Evolutionary conservation across 352 stramenopile species (phyloP).

Genomic region (Aphanomyces invadans): DNA sequence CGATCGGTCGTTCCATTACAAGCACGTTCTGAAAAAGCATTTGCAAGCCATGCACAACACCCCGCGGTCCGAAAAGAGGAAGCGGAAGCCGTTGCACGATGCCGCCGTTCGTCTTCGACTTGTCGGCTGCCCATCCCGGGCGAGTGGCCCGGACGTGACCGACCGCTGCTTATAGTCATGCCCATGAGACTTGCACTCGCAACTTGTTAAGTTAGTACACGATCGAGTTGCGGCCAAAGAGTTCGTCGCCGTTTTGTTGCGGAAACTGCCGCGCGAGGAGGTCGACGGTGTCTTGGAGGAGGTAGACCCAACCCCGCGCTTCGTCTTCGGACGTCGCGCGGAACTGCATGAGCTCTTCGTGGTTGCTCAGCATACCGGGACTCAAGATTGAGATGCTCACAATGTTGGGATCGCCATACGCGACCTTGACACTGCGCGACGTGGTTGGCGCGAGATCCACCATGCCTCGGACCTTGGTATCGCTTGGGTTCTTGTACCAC

Average conservation of each 20-base stretch:
- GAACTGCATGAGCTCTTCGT: constrained; percentile 11
- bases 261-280: constrained; percentile 10
- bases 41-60: not conserved
- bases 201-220: constrained; percentile 15
- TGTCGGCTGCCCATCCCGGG: not conserved
- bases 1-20: constrained; percentile 59
- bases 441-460: constrained; percentile 9
- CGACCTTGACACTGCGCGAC: constrained; percentile 9
- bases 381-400: not conserved
- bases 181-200: too few relatives aligned
- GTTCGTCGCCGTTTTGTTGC: not conserved
- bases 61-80: not conserved
- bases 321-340: constrained; percentile 2
- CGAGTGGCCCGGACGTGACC: too few relatives aligned
- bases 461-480: constrained; percentile 7
- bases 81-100: not conserved
- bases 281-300: constrained; percentile 5
- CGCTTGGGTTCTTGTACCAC: constrained; percentile 20
- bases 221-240: constrained; percentile 21
- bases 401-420: not conserved
- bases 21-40: constrained; percentile 41
- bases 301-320: constrained; percentile 8
- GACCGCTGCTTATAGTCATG: too few relatives aligned
- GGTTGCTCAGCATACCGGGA: constrained; percentile 11
- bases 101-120: not conserved